These are phyloP conservation scores for Aspergillus mulundensis DNA, from an alignment of 495 filamentous ascomycete genomes.

Conservation along the genomic window DNA sequence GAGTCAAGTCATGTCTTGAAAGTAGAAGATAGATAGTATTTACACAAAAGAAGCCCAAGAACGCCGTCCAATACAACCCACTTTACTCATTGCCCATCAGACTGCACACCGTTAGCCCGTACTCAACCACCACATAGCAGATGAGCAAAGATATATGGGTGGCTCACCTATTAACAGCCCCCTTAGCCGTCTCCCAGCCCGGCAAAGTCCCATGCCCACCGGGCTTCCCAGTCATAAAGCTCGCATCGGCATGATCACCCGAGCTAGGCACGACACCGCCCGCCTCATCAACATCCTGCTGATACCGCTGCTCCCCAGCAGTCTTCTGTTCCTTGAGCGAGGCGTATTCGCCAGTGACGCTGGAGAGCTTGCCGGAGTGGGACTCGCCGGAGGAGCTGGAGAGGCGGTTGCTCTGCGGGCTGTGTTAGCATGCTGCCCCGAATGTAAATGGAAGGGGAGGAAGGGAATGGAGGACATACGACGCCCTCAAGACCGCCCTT, in stretches of 20 bases:
- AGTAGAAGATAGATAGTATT: not conserved
- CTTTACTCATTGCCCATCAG: not conserved
- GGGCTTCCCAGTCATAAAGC: conserved; percentile 4
- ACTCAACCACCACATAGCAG: no score
- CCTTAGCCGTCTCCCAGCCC: conserved; percentile 6
- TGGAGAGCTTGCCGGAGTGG: not conserved
- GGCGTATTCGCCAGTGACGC: not conserved
- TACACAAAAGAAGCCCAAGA: not conserved
- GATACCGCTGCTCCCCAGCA: not conserved
- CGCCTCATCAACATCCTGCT: not conserved
- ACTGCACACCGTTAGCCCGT: no score
- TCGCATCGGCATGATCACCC: not conserved
- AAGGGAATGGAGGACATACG: not conserved
- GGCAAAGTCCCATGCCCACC: conserved; percentile 5
- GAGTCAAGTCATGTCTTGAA: not conserved
- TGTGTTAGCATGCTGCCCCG: not conserved
- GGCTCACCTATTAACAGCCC: not conserved
- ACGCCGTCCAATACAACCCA: not conserved
- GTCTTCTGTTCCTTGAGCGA: not conserved
- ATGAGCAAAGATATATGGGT: no score
- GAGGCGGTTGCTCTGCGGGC: not conserved
- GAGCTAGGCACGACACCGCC: not conserved
- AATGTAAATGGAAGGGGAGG: no score
- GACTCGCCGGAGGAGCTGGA: conserved; percentile 1
- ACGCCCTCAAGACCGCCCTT: conserved; percentile 6